phyloP scores from a whole-genome alignment of 2,329 filamentous ascomycete genomes.

The Ascocoryne sarcoides region DNA sequence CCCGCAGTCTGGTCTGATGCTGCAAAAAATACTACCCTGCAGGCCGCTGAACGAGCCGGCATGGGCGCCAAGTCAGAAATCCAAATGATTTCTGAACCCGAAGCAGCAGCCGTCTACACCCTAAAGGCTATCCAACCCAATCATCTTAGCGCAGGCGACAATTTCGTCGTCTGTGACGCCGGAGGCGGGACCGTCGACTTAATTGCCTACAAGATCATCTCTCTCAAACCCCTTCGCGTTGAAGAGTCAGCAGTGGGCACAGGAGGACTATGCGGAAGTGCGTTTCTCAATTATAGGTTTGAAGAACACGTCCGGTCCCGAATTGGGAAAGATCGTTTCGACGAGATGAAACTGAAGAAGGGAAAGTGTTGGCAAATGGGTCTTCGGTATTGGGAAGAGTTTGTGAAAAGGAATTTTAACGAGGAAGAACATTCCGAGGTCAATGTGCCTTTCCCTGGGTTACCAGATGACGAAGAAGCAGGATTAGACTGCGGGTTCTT shows the following conservation, averaged over 20 bases:
- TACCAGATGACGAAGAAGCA: conserved; percentile 67
- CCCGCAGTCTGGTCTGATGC: conserved; percentile 80
- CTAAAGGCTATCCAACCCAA: conserved; percentile 73
- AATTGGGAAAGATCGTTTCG: conserved; percentile 58
- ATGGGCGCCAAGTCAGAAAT: conserved; percentile 65
- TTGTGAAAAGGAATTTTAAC: conserved; percentile 77
- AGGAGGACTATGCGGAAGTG: conserved; percentile 68
- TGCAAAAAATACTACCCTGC: conserved; percentile 74
- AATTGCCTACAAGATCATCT: conserved; percentile 75
- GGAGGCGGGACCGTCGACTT: conserved; percentile 59
- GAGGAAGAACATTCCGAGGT: conserved; percentile 70
- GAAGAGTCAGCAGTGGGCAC: conserved; percentile 75
- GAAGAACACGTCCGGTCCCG: conserved; percentile 65
- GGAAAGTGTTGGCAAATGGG: conserved; percentile 74
- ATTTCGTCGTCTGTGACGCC: conserved; percentile 49
- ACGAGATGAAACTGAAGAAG: conserved; percentile 70
- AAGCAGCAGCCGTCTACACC: conserved; percentile 72
- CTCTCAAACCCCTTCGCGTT: conserved; percentile 60
- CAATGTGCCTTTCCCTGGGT: conserved; percentile 69
- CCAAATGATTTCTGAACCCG: conserved; percentile 73
- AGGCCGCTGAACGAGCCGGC: conserved; percentile 68
- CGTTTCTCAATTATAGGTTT: conserved; percentile 73
- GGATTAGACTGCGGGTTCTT: conserved; percentile 70
- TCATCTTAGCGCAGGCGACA: conserved; percentile 57
- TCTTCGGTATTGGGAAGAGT: conserved; percentile 72